Evolutionary conservation across 345 rosid species (phyloP).

Genomic region (Eucalyptus erythrocorys): DNA sequence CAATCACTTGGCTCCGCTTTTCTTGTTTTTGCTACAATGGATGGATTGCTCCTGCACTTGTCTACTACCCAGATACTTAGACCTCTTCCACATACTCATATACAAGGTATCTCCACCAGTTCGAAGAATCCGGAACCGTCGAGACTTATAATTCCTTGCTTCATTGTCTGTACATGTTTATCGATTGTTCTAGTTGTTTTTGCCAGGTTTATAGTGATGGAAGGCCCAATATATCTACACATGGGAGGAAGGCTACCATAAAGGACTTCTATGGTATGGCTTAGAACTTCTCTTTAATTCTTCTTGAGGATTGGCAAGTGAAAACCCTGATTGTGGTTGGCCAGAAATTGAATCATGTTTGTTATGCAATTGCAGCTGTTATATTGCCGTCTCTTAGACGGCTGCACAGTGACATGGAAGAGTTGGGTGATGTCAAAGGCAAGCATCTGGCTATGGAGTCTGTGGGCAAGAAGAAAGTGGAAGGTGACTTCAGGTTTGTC

Average conservation of each 20-base stretch:
- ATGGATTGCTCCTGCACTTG: constrained; percentile 70
- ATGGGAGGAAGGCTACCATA: constrained; percentile 85
- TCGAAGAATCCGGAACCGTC: background rate
- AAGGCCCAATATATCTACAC: constrained; percentile 26
- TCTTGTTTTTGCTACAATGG: constrained; percentile 71
- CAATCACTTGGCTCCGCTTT: constrained; percentile 77
- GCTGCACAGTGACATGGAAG: constrained; percentile 38
- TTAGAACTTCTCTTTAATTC: background rate
- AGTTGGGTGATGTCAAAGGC: constrained; percentile 14
- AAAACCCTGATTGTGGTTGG: background rate
- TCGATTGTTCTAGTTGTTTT: background rate
- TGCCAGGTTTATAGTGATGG: constrained; percentile 60
- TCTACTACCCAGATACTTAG: constrained; percentile 74
- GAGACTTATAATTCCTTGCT: background rate
- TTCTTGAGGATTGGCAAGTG: background rate
- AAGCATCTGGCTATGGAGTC: constrained; percentile 11
- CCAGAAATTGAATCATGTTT: background rate
- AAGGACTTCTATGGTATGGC: constrained; percentile 76
- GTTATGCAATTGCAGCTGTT: constrained; percentile 35
- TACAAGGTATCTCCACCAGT: constrained; percentile 46
- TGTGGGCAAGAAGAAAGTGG: constrained; percentile 27
- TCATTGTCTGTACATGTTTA: background rate
- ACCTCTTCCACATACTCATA: constrained; percentile 70
- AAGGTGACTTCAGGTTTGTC: constrained; percentile 26
- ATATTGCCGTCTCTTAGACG: constrained; percentile 83